phyloP scores from a whole-genome alignment of 139 green algal genomes.

The Klebsormidium nitens region DNA sequence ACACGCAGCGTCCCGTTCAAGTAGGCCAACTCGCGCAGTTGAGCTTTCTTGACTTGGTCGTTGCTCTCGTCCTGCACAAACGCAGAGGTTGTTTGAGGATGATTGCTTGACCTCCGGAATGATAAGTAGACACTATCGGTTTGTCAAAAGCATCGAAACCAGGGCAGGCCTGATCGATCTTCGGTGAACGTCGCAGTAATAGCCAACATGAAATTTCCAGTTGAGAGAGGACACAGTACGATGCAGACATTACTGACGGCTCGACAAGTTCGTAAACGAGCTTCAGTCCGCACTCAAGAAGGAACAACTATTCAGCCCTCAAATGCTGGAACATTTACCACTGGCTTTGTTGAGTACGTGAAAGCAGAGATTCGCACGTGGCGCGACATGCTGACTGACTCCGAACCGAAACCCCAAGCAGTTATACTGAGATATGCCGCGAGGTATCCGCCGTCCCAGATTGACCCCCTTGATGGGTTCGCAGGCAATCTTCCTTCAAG shows the following conservation, averaged over 20 bases:
- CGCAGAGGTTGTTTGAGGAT: neutral
- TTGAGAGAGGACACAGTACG: no score
- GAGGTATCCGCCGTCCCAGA: neutral
- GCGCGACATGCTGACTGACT: neutral
- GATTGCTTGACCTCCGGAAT: neutral
- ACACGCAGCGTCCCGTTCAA: constrained; percentile 27
- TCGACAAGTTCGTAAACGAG: no score
- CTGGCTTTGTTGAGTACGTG: neutral
- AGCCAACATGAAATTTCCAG: no score
- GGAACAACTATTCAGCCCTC: no score
- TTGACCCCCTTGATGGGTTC: neutral
- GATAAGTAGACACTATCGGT: neutral
- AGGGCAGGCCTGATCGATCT: neutral
- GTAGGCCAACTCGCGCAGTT: constrained; percentile 32
- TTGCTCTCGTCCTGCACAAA: constrained; percentile 23
- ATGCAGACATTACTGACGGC: no score
- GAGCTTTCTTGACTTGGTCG: constrained; percentile 28
- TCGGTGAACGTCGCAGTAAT: no score
- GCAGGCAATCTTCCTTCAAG: neutral
- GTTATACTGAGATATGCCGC: neutral
- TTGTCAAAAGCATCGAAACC: neutral
- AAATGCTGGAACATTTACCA: no score
- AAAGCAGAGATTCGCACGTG: neutral
- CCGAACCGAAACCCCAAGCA: neutral
- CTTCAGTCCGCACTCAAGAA: no score